Conservation (phyloP, 345 rosid genomes). For the Brassica nigra region DNA sequence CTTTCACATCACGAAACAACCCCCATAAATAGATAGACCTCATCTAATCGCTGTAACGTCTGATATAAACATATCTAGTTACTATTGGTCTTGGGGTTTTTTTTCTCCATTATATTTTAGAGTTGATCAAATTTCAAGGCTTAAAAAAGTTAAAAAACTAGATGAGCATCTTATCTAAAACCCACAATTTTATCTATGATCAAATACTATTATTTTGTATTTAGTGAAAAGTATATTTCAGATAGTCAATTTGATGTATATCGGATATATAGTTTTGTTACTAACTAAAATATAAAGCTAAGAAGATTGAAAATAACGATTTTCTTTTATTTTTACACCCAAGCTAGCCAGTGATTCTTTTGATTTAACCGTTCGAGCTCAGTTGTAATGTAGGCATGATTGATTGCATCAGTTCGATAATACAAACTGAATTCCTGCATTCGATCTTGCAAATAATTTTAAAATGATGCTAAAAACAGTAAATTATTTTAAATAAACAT, state of each 20-base stretch:
- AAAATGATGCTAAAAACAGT: background rate
- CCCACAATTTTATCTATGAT: background rate
- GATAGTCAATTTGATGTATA: background rate
- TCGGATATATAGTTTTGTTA: background rate
- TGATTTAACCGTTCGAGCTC: background rate
- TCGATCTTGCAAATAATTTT: background rate
- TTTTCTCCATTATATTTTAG: background rate
- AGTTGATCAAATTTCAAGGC: background rate
- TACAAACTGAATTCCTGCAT: background rate
- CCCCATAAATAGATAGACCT: background rate
- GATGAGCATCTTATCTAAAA: background rate
- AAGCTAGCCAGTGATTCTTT: background rate
- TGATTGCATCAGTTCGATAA: background rate
- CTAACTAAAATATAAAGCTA: background rate
- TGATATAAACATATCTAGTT: constrained; percentile 3
- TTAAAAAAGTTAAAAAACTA: background rate
- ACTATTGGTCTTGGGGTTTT: background rate
- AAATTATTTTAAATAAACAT: too few relatives aligned
- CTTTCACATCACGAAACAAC: constrained; percentile 20
- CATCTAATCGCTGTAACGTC: constrained; percentile 30
- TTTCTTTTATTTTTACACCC: background rate
- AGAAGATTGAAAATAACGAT: background rate
- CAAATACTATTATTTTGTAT: background rate
- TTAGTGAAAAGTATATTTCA: background rate
- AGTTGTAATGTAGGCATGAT: background rate